Base-by-base conservation (phyloP, 805 yeast species). In the Pichia thaimueangensis region DNA sequence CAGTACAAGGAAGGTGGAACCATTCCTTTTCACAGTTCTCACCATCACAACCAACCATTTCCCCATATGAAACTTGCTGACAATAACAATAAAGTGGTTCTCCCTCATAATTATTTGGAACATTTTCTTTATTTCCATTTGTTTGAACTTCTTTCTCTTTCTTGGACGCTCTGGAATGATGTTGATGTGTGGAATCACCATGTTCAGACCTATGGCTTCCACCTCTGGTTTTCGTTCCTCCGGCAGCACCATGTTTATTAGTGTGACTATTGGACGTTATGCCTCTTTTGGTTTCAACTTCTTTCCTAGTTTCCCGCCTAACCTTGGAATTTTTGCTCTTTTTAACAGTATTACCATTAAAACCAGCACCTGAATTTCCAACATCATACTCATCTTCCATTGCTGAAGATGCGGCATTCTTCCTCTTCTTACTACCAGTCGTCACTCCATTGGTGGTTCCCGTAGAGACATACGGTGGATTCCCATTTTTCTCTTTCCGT, bases 31-130 rank as follows among this genome's bases (percentile, higher is more conserved):
- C 80, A 67, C 97, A 91, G 45, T 81, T 78, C 28, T 86, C 89
- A 11, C 96, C 97, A 57, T 93, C 98, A 65, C 98, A 93, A 2
- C 95, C 98, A 47, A 93, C 97, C 98, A 93, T 93, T 57, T 93
- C 97, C 16, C 98, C 98, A 59, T 85, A 93, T 5, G 97, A 91
- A 0, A 89, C 95, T 60, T 89, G 96, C 60, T 88, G 86, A 66
- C 98, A 93, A 66, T 91, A 89, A 63, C 98, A 93, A 60, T 91
- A 91, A 2, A 88, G 76, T 1, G 95, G 95, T 56, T 89, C 97
- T 19, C 51, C 43, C 8, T 58, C 60, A 39, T 45, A 51, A 20
- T 37, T 32, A 9, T 38, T 30, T 11, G 52, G 47, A 11, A 51
- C 47, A 21, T 52, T 47, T 10, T 37, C 42, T 6, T 43, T 39